Base-by-base conservation (phyloP, 2,329 filamentous ascomycete species). In the Aureobasidium zeae region DNA sequence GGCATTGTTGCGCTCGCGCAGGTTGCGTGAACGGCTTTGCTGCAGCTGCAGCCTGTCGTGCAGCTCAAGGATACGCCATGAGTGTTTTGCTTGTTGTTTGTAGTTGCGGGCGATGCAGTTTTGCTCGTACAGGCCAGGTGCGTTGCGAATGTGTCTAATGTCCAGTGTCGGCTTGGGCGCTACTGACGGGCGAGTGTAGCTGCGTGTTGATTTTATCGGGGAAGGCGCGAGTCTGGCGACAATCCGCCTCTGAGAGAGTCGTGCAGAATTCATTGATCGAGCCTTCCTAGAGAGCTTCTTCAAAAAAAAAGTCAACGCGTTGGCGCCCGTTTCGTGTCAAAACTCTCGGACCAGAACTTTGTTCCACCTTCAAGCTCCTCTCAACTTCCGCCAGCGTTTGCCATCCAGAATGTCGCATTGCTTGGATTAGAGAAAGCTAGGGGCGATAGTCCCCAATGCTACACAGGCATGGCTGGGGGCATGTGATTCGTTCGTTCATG, bases 21-120 rank as follows among this genome's bases (percentile, higher is more conserved):
- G 63, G 21, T 68, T 63, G 22, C 79, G 74, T 10, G 72, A 76
- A 42, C 77, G 71, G 35, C 64, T 66, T 58, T 85, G 81, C 25
- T 78, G 56, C 21, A 55, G 54, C 16, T 65, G 55, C 59, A 67
- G 62, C 56, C 62, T 62, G 51, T 70, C 62, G 51, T 68, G 67
- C 2, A 72, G 56, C 49, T 71, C 63, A 28, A 71, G 59, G 32
- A 81, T 79, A 28, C 64, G 63, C 56, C 65, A 70, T 2, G 76
- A 70, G 37, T 73, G 67, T 11, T 67, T 63, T 10, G 68, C 63
- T 44, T 74, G 70, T 0, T 64, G 60, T 11, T 61, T 71, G 66
- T 95, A 95, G 62, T 95, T 95, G 53, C 91, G 79, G 52, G 87
- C 81, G 48, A 82, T 61, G 64, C 86, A 94, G 58, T 93, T 96